These are phyloP conservation scores for Cadophora malorum DNA, from an alignment of 2,329 filamentous ascomycete species.

Conservation along the genomic window DNA sequence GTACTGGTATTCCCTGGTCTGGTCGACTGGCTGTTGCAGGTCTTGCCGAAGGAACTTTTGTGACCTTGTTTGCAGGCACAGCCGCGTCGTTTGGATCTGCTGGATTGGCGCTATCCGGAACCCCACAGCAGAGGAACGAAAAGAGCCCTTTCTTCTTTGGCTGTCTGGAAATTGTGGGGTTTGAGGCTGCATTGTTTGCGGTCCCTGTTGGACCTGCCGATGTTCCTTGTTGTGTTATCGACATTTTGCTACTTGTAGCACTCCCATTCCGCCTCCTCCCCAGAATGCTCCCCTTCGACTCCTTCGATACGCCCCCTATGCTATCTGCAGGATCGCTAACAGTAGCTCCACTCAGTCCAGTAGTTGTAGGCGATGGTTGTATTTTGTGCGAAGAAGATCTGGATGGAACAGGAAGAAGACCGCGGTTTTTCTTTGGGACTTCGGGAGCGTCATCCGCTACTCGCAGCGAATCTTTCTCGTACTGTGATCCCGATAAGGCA, in stretches of 20 bases:
- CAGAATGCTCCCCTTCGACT: constrained; percentile 68
- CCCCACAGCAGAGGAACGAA: constrained; percentile 56
- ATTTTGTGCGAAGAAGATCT: constrained; percentile 67
- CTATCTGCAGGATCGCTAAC: constrained; percentile 66
- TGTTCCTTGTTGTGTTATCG: constrained; percentile 52
- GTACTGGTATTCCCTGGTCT: constrained; percentile 33
- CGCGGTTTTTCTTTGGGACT: constrained; percentile 52
- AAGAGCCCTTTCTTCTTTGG: constrained; percentile 52
- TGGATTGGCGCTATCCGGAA: constrained; percentile 48
- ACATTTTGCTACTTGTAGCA: constrained; percentile 67
- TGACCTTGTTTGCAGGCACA: constrained; percentile 53
- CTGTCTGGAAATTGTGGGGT: constrained; percentile 40
- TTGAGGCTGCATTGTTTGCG: constrained; percentile 43
- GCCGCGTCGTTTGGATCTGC: constrained; percentile 52
- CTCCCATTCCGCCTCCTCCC: constrained; percentile 70
- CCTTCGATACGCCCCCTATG: constrained; percentile 68
- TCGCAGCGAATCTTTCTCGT: constrained; percentile 40
- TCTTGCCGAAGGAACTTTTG: constrained; percentile 47
- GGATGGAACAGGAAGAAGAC: constrained; percentile 64
- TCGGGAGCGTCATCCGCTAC: constrained; percentile 38
- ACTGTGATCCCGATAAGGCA: constrained; percentile 37
- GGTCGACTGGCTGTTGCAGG: constrained; percentile 44
- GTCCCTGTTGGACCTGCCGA: constrained; percentile 48
- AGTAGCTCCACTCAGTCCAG: constrained; percentile 65
- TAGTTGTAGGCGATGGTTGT: constrained; percentile 64